Base-by-base conservation (phyloP, 202 grass and related monocot species). In the Schoenoplectus triqueter region DNA sequence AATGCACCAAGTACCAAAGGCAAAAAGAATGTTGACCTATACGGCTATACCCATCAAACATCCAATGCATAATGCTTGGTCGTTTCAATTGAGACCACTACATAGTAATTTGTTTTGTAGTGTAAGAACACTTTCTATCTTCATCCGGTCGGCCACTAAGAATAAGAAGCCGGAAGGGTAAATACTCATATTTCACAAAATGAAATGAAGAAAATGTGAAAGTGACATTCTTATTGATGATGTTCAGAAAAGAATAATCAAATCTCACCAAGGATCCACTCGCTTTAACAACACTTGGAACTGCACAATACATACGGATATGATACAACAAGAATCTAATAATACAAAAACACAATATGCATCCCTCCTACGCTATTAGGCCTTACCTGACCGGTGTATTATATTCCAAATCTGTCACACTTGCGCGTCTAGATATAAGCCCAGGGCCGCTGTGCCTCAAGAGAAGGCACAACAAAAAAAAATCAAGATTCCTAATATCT, bases 201-300 rank as follows among this genome's bases (percentile, higher is more conserved):
- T 17, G 48, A 69, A 59, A 69, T 70, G 31, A 57, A 31, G 31
- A 31, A 31, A 83, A 78, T 39, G 20, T 40, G 19, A 76, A 81
- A 42, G 63, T 56, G 11, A 18, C 65, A 70, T 70, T 83, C 21
- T 83, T 83, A 70, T 83, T 83, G 54, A 83, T 70, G 31, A 82
- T 66, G 48, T 83, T 55, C 81, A 70, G 64, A 56, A 82, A 83
- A 61, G 75, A 78, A 83, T 83, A 83, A 83, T 83, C 48, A 83
- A 83, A 83, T 83, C 64, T 64, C 75, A 78, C 73, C 73, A 78
- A 78, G 39, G 39, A 31, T 60, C 31, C 22, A 42, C 81, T 70
- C 48, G 31, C 31, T 78, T 31, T 40, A 83, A 39, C 69, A 68
- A 31, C 81, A 83, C 44, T 70, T 15, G 51, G 31, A 82, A 82